Evolutionary conservation across 2,329 filamentous ascomycete species (phyloP), one percentile per base, ranked within the genome.

Genomic region (Claviceps purpurea): DNA sequence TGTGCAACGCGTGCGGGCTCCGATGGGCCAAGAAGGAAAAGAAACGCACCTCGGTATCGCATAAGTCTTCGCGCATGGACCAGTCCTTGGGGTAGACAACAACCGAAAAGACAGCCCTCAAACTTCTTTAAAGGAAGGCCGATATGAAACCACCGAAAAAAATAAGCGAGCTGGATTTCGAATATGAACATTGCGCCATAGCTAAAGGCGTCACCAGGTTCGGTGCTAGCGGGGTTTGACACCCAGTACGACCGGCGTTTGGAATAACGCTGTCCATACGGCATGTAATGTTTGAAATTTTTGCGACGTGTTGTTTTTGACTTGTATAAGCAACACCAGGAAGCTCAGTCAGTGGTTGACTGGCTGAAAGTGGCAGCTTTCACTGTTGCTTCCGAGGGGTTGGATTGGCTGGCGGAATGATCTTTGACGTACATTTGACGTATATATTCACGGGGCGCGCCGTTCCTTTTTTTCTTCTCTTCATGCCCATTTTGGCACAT

Each of bases 1-100:
- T 97, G 13, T 97, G 91, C 69, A 97, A 97, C 70, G 91, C 91
- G 7, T 97, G 91, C 64, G 91, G 91, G 40, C 70, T 85, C 34
- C 74, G 82, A 50, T 85, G 82, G 82, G 81, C 82, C 16, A 82
- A 87, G 78, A 89, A 87, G 64, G 87, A 93, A 64, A 93, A 93
- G 74, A 91, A 89, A 63, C 68, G 64, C 45, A 63, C 61, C 52
- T 64, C 38, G 39, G 11, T 44, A 30, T 52, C 56, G 37, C 60
- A 61, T 14, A 56, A 56, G 18, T 52, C 47, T 14, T 47, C 56
- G 1, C 52, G 56, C 22, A 49, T 58, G 4, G 63, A 67, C 39
- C 59, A 62, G 13, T 49, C 55, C 5, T 56, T 63, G 53, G 55
- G 56, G 49, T 58, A 50, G 40, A 14, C 41, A 43, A 24, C 18